Evolutionary conservation across 176 grass and related monocot species (phyloP), one percentile per base, ranked within the genome.

Genomic region (Cocos nucifera): DNA sequence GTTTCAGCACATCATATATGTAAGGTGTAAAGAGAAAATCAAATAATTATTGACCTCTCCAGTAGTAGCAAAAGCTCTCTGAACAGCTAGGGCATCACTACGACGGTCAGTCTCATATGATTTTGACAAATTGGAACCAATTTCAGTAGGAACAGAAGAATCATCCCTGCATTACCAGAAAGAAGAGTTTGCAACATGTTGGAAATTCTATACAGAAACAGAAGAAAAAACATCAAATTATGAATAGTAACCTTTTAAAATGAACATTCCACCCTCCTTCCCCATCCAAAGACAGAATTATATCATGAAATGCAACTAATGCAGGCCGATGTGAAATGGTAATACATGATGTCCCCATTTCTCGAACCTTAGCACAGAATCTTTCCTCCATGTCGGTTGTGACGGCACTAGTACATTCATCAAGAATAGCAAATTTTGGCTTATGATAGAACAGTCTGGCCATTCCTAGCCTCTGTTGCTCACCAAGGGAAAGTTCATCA

Each of bases 401-500:
- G 51, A 98, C 93, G 2, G 93, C 93, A 73, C 93, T 98, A 28
- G 93, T 98, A 71, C 93, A 98, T 74, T 98, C 93, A 71, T 98
- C 93, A 73, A 98, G 81, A 81, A 98, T 98, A 32, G 93, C 93
- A 49, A 98, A 98, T 44, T 85, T 98, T 75, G 93, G 93, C 63
- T 80, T 92, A 73, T 98, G 93, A 80, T 89, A 98, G 70, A 98
- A 98, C 17, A 98, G 72, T 55, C 93, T 84, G 50, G 93, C 93
- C 93, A 98, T 98, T 67, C 93, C 93, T 53, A 98, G 83, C 78
- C 93, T 85, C 76, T 98, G 93, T 78, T 98, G 93, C 82, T 98
- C 93, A 49, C 93, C 93, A 56, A 98, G 87, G 30, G 93, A 98
- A 24, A 98, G 54, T 59, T 98, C 87, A 26, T 98, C 88, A 15